phyloP scores from a whole-genome alignment of 306 rosid genomes.

The Myrica gale region DNA sequence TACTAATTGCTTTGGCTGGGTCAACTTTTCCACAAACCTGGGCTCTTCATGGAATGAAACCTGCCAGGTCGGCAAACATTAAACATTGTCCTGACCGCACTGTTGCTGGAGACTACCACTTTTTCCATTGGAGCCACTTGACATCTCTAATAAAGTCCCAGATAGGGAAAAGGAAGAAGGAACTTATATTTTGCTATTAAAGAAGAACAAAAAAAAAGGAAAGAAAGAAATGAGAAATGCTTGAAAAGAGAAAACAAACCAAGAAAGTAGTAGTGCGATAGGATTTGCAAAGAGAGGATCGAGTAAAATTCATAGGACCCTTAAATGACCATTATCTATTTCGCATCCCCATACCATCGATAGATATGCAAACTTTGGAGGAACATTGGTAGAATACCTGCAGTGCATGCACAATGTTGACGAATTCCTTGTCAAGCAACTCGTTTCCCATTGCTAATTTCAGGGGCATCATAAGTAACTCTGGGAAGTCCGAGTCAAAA shows the following conservation, averaged over 20 bases:
- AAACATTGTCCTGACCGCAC: neutral
- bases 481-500: conserved; percentile 46
- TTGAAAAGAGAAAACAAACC: too few species aligned
- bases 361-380: neutral
- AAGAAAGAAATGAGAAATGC: too few species aligned
- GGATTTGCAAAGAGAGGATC: neutral
- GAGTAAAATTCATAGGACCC: neutral
- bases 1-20: neutral
- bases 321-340: conserved; percentile 5
- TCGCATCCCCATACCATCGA: conserved; percentile 1
- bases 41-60: neutral
- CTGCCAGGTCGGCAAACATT: neutral
- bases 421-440: conserved; percentile 57
- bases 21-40: neutral
- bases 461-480: conserved; percentile 46
- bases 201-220: neutral
- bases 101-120: neutral
- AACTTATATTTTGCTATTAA: neutral
- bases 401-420: conserved; percentile 83
- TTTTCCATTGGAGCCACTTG: neutral
- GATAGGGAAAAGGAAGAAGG: neutral
- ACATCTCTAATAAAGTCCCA: neutral
- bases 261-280: neutral
- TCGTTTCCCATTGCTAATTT: conserved; percentile 52
- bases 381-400: conserved; percentile 53